phyloP scores from a whole-genome alignment of 2,329 filamentous ascomycete species.

The Colletotrichum sp. region DNA sequence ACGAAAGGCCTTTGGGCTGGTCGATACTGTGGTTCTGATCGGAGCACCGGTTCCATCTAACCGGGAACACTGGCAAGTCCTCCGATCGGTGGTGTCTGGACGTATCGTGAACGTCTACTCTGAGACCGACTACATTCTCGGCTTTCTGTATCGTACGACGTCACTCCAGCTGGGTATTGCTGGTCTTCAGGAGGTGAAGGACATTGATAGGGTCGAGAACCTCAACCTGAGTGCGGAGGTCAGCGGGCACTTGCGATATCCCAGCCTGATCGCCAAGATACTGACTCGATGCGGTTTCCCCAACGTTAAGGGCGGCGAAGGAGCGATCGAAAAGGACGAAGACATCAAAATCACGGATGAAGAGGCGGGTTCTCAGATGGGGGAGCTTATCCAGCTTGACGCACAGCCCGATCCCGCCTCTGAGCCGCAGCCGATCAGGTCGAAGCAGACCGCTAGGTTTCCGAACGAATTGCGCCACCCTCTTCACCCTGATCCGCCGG shows the following conservation, averaged over 20 bases:
- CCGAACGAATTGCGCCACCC: slow-evolving; percentile 15
- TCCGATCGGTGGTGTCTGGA: slow-evolving; percentile 80
- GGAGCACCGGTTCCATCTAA: slow-evolving; percentile 80
- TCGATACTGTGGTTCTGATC: slow-evolving; percentile 85
- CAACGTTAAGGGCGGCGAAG: slow-evolving; percentile 46
- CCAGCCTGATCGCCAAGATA: slow-evolving; percentile 55
- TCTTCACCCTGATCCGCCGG: slow-evolving; percentile 12
- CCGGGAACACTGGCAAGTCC: slow-evolving; percentile 73
- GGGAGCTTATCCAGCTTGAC: slow-evolving; percentile 49
- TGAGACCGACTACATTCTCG: slow-evolving; percentile 85
- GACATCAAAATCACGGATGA: slow-evolving; percentile 37
- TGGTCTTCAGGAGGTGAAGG: slow-evolving; percentile 76
- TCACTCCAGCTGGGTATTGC: slow-evolving; percentile 84
- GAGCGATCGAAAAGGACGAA: slow-evolving; percentile 56
- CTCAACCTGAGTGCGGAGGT: slow-evolving; percentile 59
- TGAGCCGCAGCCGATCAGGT: slow-evolving; percentile 22
- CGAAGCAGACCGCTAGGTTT: slow-evolving; percentile 14
- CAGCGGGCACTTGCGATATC: slow-evolving; percentile 58
- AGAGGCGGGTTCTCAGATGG: slow-evolving; percentile 32
- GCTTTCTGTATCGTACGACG: slow-evolving; percentile 84
- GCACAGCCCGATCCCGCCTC: slow-evolving; percentile 27
- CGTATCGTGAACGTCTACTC: slow-evolving; percentile 89
- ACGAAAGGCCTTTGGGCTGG: slow-evolving; percentile 79
- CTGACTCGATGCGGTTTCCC: slow-evolving; percentile 57
- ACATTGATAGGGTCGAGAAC: slow-evolving; percentile 69